Base-by-base conservation (phyloP, 371 early-diverging fungal genomes). In the Rhizopus delemar region DNA sequence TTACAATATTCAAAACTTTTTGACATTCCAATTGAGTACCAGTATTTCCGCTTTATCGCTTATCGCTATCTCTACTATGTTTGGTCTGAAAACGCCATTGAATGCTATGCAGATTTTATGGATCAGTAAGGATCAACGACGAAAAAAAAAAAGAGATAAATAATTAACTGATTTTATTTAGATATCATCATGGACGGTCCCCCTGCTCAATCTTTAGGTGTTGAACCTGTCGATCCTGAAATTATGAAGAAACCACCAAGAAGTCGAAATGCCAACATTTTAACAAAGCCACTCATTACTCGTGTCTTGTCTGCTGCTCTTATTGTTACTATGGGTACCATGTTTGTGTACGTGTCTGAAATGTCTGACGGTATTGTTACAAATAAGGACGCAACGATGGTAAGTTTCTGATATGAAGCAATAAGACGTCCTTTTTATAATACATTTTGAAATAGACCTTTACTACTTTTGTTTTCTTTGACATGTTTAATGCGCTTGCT, bases 81-180 rank as follows among this genome's bases (percentile, higher is more conserved):
- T 94, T 63, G 94, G 94, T 16, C 70, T 93, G 22, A 80, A 85
- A n/a, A 93, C 93, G 58, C 98, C 98, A 32, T 75, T 97, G 60
- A 97, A 97, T 65, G 91, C 98, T 9, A 97, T 96, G 96, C 97
- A 96, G 65, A 95, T 97, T 68, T 78, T 97, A 50, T 97, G 95
- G 96, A 96, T 97, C 59, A 93, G 90, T 91, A 85, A 78, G 85
- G 76, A 45, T 11, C 53, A 9, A 9, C 39, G 12, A 39, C 8
- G 1, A 1, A 9, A 39, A 39, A 9, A 7, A 9, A 39, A 39
- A 39, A 39, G 12, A 39, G 12, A 7, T 2, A 39, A 39, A 39
- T 9, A 7, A 39, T 9, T 9, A 39, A 22, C 22, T 22, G 22
- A 22, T 59, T 2, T 38, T 55, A 8, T 32, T 34, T 71, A 91